These are phyloP conservation scores for Blastobotrys indianensis DNA, from an alignment of 1,139 yeast genomes.

Conservation along the genomic window DNA sequence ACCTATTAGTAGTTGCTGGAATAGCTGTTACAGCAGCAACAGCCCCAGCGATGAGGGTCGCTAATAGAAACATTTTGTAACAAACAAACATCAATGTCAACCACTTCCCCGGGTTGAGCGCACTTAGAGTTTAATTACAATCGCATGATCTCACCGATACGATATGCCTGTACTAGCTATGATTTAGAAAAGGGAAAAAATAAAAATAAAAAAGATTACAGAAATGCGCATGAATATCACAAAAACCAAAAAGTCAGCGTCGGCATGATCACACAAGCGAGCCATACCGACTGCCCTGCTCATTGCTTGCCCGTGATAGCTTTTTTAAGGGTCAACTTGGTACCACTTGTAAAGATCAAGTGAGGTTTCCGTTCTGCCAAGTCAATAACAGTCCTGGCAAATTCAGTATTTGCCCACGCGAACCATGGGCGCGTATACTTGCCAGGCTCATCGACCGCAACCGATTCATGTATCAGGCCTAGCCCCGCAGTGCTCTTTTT, in stretches of 20 bases:
- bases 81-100: too few species aligned
- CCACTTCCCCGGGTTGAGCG: too few species aligned
- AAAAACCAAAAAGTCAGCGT: background rate
- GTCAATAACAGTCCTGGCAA: constrained; percentile 76
- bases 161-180: background rate
- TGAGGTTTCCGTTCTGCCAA: constrained; percentile 71
- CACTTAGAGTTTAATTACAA: too few species aligned
- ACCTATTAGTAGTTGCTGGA: background rate
- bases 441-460: constrained; percentile 51
- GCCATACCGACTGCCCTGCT: too few species aligned
- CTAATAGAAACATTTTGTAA: background rate
- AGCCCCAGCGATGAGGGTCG: background rate
- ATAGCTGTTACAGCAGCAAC: background rate
- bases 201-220: background rate
- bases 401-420: constrained; percentile 92
- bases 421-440: constrained; percentile 72
- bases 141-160: too few species aligned
- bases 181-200: background rate
- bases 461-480: constrained; percentile 82
- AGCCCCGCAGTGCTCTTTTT: constrained; percentile 64
- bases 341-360: constrained; percentile 43
- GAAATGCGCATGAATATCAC: background rate
- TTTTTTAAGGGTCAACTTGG: too few species aligned
- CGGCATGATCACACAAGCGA: background rate
- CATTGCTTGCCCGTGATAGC: too few species aligned